phyloP scores from a whole-genome alignment of 371 early-diverging fungal species.

The Batkoa obscura region DNA sequence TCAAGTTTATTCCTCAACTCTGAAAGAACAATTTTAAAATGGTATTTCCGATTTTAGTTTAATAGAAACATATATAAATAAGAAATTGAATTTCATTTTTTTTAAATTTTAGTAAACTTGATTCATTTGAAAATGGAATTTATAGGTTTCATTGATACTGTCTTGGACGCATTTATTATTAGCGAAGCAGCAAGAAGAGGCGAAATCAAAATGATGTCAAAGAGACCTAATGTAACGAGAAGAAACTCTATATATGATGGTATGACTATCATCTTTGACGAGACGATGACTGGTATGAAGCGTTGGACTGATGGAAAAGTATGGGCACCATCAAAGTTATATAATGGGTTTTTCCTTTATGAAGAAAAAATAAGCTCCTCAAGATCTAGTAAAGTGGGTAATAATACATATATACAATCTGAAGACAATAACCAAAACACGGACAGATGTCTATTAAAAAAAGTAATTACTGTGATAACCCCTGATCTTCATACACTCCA shows the following conservation, averaged over 20 bases:
- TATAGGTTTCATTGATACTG: not conserved
- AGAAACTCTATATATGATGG: constrained; percentile 45
- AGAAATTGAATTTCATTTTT: constrained; percentile 13
- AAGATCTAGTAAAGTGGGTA: not conserved
- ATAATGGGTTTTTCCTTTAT: constrained; percentile 58
- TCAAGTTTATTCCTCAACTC: too few relatives aligned
- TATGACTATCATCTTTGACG: constrained; percentile 59
- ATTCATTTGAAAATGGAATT: not conserved
- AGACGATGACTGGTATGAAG: constrained; percentile 65
- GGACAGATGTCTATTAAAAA: not conserved
- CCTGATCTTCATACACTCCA: not conserved
- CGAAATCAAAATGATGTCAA: not conserved
- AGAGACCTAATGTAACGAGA: constrained; percentile 51
- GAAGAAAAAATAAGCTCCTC: constrained; percentile 27
- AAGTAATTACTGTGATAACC: not conserved
- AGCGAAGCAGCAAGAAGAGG: not conserved
- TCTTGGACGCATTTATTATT: not conserved
- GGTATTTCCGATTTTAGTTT: not conserved
- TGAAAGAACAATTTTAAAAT: too few relatives aligned
- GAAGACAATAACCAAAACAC: not conserved
- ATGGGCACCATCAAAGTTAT: constrained; percentile 69
- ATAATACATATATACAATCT: not conserved
- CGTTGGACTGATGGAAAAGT: constrained; percentile 77
- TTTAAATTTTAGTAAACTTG: too few relatives aligned
- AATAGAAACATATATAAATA: not conserved